Conservation (phyloP, 495 filamentous ascomycete species). For the Talaromyces nanjingensis region DNA sequence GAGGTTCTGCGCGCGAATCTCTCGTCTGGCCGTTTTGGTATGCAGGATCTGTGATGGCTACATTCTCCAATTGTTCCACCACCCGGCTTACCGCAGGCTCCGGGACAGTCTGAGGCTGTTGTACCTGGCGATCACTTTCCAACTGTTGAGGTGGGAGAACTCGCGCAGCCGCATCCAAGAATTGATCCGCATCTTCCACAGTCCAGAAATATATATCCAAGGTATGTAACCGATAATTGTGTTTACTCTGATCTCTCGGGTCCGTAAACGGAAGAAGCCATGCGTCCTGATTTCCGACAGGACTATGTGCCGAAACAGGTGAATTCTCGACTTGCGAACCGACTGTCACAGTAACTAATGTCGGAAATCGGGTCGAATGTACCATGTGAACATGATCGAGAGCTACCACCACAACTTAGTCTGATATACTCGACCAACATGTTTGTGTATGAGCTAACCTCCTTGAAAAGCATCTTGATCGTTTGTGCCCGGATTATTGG, state of each 20-base stretch:
- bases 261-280: slow-evolving; percentile 76
- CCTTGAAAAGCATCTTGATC: slow-evolving; percentile 87
- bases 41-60: slow-evolving; percentile 61
- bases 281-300: slow-evolving; percentile 43
- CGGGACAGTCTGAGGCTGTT: slow-evolving; percentile 33
- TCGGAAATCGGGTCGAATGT: slow-evolving; percentile 74
- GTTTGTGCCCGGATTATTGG: slow-evolving; percentile 78
- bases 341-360: slow-evolving; percentile 67
- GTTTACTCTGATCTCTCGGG: slow-evolving; percentile 59
- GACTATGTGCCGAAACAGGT: slow-evolving; percentile 21
- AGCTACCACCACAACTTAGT: slow-evolving; percentile 28
- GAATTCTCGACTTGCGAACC: slow-evolving; percentile 40
- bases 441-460: slow-evolving; percentile 43
- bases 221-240: slow-evolving; percentile 70
- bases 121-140: slow-evolving; percentile 46
- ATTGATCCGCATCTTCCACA: slow-evolving; percentile 62
- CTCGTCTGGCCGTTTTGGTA: slow-evolving; percentile 50
- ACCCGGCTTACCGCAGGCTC: slow-evolving; percentile 62
- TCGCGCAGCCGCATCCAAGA: slow-evolving; percentile 57
- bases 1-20: slow-evolving; percentile 36
- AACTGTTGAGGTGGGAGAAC: slow-evolving; percentile 54
- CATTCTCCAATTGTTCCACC: slow-evolving; percentile 76
- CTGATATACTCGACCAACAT: not conserved
- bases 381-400: slow-evolving; percentile 57
- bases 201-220: slow-evolving; percentile 91